Base-by-base conservation (phyloP, 2,329 filamentous ascomycete genomes). In the Aureobasidium leucospermi region DNA sequence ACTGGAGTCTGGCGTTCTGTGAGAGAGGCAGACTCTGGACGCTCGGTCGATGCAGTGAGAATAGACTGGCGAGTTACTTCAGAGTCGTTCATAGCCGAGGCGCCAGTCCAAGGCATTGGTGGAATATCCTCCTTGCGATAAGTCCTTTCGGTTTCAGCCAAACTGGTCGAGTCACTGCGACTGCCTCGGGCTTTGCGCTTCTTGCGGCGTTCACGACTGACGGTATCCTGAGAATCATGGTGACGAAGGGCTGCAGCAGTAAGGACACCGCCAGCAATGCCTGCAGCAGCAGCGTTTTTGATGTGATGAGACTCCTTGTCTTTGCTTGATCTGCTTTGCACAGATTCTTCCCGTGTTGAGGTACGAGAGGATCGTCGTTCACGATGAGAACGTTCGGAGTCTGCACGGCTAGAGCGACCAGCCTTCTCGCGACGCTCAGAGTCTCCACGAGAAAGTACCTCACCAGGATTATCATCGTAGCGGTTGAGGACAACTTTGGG, bases 11-110 rank as follows among this genome's bases (percentile, higher is more conserved):
- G 67, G 74, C 78, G 67, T 52, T 74, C 73, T 82, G 82, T 66
- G 81, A 85, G 67, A 5, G 80, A 86, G 23, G 86, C 84, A 16
- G 88, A 89, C 48, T 82, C 80, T 15, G 89, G 87, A 55, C 85
- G 79, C 64, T 90, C 89, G 0, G 89, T 89, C 31, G 88, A 85
- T 32, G 89, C 88, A 5, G 92, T 94, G 16, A 94, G 75, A 58
- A 97, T 89, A 0, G 93, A 96, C 15, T 88, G 88, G 66, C 93
- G 82, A 0, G 93, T 97, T 59, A 96, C 74, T 55, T 96, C 92
- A 0, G 93, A 96, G 43, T 88, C 84, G 64, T 89, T 88, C 60
- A 96, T 83, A 59, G 90, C 89, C 73, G 92, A 96, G 73, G 88
- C 87, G 7, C 55, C 55, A 13, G 55, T 58, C 63, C 96, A 80